Evolutionary conservation across 768 basidiomycete genomes (phyloP).

Genomic region (Boletales sp.): DNA sequence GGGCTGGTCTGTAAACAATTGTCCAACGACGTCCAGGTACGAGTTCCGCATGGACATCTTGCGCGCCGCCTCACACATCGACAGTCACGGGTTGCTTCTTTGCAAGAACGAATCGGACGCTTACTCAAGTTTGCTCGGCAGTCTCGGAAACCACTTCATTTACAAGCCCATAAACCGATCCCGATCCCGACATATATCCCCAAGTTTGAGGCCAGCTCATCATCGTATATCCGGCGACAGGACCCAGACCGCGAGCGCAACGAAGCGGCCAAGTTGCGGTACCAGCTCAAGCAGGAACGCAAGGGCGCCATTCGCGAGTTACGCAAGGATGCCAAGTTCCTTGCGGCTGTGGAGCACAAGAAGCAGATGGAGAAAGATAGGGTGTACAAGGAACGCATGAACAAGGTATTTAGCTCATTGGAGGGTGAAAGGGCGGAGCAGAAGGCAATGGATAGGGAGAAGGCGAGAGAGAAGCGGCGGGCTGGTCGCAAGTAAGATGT

Average conservation of each 20-base stretch:
- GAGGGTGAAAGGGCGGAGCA: constrained; percentile 92
- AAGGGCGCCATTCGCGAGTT: constrained; percentile 97
- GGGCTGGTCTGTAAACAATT: constrained; percentile 46
- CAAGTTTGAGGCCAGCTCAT: constrained; percentile 80
- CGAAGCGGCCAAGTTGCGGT: constrained; percentile 78
- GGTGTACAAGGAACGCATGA: constrained; percentile 79
- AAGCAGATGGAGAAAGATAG: constrained; percentile 83
- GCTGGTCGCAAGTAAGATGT: constrained; percentile 62
- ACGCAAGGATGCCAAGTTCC: constrained; percentile 91
- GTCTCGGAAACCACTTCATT: constrained; percentile 69
- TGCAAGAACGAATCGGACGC: constrained; percentile 50
- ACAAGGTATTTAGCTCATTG: constrained; percentile 69
- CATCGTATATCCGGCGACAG: constrained; percentile 71
- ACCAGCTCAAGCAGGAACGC: constrained; percentile 89
- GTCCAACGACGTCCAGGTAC: constrained; percentile 55
- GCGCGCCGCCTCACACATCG: constrained; percentile 9
- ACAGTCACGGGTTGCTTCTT: constrained; percentile 46
- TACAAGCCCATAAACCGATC: constrained; percentile 95
- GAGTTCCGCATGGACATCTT: not conserved
- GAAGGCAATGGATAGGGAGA: constrained; percentile 86
- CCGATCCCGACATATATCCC: constrained; percentile 92
- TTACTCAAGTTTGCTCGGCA: constrained; percentile 71
- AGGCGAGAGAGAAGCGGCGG: constrained; percentile 69
- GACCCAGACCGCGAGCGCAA: constrained; percentile 94
- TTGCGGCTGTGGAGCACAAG: constrained; percentile 84